phyloP scores from a whole-genome alignment of 352 stramenopile species.

The Pythium pyrilobum region DNA sequence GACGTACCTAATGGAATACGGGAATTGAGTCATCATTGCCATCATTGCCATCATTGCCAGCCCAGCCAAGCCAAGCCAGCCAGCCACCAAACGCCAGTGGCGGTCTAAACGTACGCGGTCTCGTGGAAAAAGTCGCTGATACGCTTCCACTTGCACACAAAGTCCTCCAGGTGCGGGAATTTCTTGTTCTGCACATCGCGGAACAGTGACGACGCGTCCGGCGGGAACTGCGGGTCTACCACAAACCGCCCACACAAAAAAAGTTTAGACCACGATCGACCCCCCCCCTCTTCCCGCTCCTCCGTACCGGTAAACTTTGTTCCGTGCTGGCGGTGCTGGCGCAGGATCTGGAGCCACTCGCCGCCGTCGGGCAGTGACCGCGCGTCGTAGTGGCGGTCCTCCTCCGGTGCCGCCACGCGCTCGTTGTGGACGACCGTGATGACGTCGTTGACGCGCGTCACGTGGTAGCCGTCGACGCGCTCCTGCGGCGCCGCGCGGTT shows the following conservation, averaged over 20 bases:
- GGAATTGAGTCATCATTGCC: neutral
- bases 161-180: slow-evolving; percentile 67
- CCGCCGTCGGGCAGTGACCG: slow-evolving; percentile 58
- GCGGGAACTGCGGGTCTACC: slow-evolving; percentile 69
- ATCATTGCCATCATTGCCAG: too few relatives aligned
- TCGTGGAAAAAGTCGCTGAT: slow-evolving; percentile 84
- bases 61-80: neutral
- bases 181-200: slow-evolving; percentile 57
- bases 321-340: slow-evolving; percentile 58
- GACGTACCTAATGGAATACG: slow-evolving; percentile 30
- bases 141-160: slow-evolving; percentile 82
- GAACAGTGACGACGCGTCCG: slow-evolving; percentile 62
- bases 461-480: slow-evolving; percentile 61
- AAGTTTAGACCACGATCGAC: neutral
- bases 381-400: slow-evolving; percentile 70
- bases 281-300: too few relatives aligned
- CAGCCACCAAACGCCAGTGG: neutral
- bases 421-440: slow-evolving; percentile 71
- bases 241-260: neutral
- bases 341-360: slow-evolving; percentile 73
- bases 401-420: slow-evolving; percentile 31
- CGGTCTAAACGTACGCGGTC: slow-evolving; percentile 42
- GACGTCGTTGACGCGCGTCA: slow-evolving; percentile 63
- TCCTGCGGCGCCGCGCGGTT: slow-evolving; percentile 55
- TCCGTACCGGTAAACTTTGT: slow-evolving; percentile 73